Conservation (phyloP, 176 grass and related monocot species). For the Paspalum notatum region DNA sequence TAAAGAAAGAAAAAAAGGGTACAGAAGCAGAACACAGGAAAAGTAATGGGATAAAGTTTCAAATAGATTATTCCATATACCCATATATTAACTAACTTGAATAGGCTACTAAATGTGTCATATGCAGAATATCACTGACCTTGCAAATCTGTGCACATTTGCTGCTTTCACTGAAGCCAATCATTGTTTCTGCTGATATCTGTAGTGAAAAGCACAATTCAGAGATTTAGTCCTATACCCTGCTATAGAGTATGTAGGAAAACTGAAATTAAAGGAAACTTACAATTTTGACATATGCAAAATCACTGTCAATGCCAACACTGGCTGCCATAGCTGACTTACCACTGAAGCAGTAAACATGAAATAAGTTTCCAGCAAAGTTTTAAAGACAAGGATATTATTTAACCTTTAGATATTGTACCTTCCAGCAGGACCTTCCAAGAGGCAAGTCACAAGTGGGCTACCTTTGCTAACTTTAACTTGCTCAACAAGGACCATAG, state of each 20-base stretch:
- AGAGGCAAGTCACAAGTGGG: slow-evolving; percentile 94
- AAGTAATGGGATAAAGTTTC: slow-evolving; percentile 23
- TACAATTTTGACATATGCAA: slow-evolving; percentile 96
- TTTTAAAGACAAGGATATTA: not conserved
- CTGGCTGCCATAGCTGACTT: slow-evolving; percentile 77
- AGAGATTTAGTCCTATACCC: not conserved
- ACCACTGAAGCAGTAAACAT: slow-evolving; percentile 51
- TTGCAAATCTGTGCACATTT: slow-evolving; percentile 93
- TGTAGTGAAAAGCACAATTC: slow-evolving; percentile 39
- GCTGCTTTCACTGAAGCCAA: slow-evolving; percentile 89
- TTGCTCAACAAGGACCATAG: slow-evolving; percentile 92
- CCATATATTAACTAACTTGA: slow-evolving; percentile 12
- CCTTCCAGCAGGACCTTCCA: slow-evolving; percentile 91
- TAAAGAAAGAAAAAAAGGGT: not conserved
- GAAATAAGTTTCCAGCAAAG: slow-evolving; percentile 15
- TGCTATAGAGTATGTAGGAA: not conserved
- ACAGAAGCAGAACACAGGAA: not conserved
- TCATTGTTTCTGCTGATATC: slow-evolving; percentile 98
- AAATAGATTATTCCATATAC: slow-evolving; percentile 3
- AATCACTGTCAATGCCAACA: slow-evolving; percentile 90
- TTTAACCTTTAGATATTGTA: slow-evolving; percentile 15
- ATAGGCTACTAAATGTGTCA: slow-evolving; percentile 13
- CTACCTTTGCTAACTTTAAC: slow-evolving; percentile 93
- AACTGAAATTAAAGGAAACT: slow-evolving; percentile 48
- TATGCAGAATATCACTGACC: slow-evolving; percentile 51